Evolutionary conservation across 208 protist species (phyloP).

Genomic region (Trypanosoma rangeli): DNA sequence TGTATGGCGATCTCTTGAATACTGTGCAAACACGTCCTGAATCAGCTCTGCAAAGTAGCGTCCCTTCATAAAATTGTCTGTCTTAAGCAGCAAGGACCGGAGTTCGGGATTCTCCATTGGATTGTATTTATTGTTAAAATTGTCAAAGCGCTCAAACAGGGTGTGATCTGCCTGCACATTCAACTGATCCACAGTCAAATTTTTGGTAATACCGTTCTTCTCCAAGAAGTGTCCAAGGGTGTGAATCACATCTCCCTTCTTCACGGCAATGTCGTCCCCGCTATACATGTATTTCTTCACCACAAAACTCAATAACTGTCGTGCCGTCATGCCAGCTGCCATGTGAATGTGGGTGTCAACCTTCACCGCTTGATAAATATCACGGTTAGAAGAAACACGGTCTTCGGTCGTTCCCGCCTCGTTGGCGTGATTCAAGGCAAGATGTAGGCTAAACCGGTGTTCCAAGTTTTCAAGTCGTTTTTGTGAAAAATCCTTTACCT

Average conservation of each 20-base stretch:
- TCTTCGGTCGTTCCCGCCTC: slow-evolving; percentile 89
- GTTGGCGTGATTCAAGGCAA: slow-evolving; percentile 91
- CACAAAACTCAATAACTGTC: slow-evolving; percentile 95
- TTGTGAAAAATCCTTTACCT: slow-evolving; percentile 93
- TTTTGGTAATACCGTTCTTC: slow-evolving; percentile 83
- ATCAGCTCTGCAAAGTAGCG: slow-evolving; percentile 98
- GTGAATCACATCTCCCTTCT: slow-evolving; percentile 82
- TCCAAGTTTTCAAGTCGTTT: slow-evolving; percentile 91
- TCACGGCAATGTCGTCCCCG: slow-evolving; percentile 92
- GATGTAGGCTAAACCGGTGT: slow-evolving; percentile 93
- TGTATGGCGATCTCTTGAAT: slow-evolving; percentile 96
- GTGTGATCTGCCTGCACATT: slow-evolving; percentile 96
- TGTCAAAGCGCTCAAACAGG: slow-evolving; percentile 98
- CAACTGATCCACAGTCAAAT: slow-evolving; percentile 96
- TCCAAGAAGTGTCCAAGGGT: slow-evolving; percentile 85
- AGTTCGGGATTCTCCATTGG: slow-evolving; percentile 94
- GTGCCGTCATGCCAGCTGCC: slow-evolving; percentile 93
- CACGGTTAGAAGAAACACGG: slow-evolving; percentile 84
- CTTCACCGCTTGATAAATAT: slow-evolving; percentile 96
- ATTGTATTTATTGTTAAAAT: slow-evolving; percentile 99
- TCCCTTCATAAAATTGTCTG: slow-evolving; percentile 98
- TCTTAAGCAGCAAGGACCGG: slow-evolving; percentile 98
- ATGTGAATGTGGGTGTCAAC: slow-evolving; percentile 98
- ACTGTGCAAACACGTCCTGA: slow-evolving; percentile 94
- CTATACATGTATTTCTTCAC: slow-evolving; percentile 90